These are phyloP conservation scores for Decorospora gaudefroyi DNA, from an alignment of 2,329 filamentous ascomycete species.

Conservation along the genomic window DNA sequence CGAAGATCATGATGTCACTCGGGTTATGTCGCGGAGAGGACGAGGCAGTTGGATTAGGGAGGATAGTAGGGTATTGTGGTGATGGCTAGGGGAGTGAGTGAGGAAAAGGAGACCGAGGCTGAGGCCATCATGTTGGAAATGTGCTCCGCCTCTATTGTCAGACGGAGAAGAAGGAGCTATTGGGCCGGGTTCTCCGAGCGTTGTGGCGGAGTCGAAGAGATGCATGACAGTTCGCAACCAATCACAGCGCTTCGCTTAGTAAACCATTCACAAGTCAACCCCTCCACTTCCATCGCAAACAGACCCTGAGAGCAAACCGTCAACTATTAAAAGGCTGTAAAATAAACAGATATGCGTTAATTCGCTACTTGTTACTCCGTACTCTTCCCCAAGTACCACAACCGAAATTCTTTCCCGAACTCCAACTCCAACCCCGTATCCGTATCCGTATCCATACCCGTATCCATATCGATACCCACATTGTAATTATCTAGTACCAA, in stretches of 20 bases:
- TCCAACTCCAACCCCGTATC: too few relatives aligned
- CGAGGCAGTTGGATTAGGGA: not conserved
- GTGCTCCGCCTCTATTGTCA: conserved; percentile 32
- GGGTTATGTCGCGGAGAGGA: not conserved
- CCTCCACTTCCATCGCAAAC: too few relatives aligned
- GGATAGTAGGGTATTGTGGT: not conserved
- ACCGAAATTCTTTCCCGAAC: too few relatives aligned
- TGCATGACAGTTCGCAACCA: conserved; percentile 13
- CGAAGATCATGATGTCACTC: conserved; percentile 44
- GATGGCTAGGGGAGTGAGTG: conserved; percentile 2
- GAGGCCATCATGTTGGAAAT: conserved; percentile 16
- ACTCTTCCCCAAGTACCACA: too few relatives aligned
- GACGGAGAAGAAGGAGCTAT: conserved; percentile 23
- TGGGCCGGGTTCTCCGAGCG: conserved; percentile 25
- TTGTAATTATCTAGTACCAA: too few relatives aligned
- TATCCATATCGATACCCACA: too few relatives aligned
- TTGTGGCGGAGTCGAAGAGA: conserved; percentile 32
- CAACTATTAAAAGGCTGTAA: too few relatives aligned
- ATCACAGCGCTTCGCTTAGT: conserved; percentile 12
- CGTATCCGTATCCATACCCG: too few relatives aligned
- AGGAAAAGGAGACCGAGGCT: conserved; percentile 24
- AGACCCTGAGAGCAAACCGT: too few relatives aligned
- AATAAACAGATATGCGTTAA: too few relatives aligned
- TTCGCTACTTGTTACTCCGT: too few relatives aligned
- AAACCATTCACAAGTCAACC: too few relatives aligned